phyloP scores from a whole-genome alignment of 768 basidiomycete species.

The Suillus plorans region DNA sequence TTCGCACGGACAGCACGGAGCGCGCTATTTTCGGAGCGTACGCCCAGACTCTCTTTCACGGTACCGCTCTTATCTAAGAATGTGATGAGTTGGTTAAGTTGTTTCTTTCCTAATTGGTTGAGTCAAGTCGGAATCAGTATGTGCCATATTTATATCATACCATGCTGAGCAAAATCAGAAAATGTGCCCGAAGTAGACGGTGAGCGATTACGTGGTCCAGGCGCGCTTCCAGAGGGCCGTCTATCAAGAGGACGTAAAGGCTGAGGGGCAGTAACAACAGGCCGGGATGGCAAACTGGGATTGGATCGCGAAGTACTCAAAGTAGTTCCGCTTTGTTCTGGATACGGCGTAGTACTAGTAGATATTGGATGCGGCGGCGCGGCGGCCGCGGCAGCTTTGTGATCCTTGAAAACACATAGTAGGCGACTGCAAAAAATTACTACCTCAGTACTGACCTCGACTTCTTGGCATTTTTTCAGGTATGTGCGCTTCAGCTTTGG shows the following conservation, averaged over 20 bases:
- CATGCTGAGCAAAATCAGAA: constrained; percentile 86
- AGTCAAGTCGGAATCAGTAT: background rate
- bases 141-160: constrained; percentile 32
- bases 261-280: constrained; percentile 67
- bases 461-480: constrained; percentile 81
- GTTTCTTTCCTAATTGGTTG: constrained; percentile 65
- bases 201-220: constrained; percentile 62
- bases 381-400: constrained; percentile 50
- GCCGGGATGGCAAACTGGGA: constrained; percentile 45
- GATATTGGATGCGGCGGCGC: constrained; percentile 27
- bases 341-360: constrained; percentile 20
- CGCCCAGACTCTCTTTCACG: constrained; percentile 58
- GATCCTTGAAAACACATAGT: constrained; percentile 48
- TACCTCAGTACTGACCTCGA: constrained; percentile 57
- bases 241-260: constrained; percentile 75
- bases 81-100: constrained; percentile 82
- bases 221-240: constrained; percentile 61
- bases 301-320: constrained; percentile 43
- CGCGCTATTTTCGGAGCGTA: constrained; percentile 60
- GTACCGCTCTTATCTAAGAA: constrained; percentile 77
- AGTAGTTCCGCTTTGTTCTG: constrained; percentile 31
- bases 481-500: constrained; percentile 82
- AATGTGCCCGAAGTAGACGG: constrained; percentile 82
- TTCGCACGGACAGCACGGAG: constrained; percentile 79
- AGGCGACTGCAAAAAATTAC: background rate